Percentiles rank a stretch among this genome's conserved stretches.
Conservation (phyloP, 768 basidiomycete genomes). For the Mycena pura region DNA sequence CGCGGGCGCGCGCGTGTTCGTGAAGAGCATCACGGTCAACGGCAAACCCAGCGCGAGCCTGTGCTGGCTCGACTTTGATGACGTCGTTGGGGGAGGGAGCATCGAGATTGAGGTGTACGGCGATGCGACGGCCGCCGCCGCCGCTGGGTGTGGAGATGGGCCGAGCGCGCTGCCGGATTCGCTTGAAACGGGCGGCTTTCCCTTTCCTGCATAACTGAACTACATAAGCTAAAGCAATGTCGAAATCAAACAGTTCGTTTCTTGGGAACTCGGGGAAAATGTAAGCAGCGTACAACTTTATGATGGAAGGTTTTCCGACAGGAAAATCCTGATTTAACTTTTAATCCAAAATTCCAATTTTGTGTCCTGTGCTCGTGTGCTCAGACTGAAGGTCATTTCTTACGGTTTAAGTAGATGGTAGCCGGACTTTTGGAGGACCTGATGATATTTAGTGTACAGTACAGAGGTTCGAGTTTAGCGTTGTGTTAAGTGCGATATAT, state of each 20-base stretch:
- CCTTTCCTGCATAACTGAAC: too few relatives aligned
- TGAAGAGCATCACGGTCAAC: constrained; percentile 52
- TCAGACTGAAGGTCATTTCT: too few relatives aligned
- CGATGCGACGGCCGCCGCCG: constrained; percentile 41
- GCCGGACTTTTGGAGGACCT: too few relatives aligned
- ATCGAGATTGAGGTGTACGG: constrained; percentile 52
- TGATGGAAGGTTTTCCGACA: too few relatives aligned
- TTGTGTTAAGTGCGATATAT: constrained; percentile 12
- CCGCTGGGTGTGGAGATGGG: constrained; percentile 46
- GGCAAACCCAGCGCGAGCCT: constrained; percentile 43
- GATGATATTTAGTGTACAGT: constrained; percentile 23
- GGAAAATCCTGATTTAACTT: too few relatives aligned
- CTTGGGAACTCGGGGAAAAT: too few relatives aligned
- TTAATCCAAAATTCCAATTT: too few relatives aligned
- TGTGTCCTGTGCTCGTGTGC: too few relatives aligned
- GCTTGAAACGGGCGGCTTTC: constrained; percentile 48
- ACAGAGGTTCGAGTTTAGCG: constrained; percentile 22
- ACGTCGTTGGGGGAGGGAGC: constrained; percentile 50
- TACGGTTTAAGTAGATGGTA: too few relatives aligned
- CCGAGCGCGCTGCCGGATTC: constrained; percentile 46
- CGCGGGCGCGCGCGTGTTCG: constrained; percentile 47
- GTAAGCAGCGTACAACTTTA: too few relatives aligned
- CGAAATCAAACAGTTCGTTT: too few relatives aligned
- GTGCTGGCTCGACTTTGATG: constrained; percentile 54
- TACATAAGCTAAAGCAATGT: too few relatives aligned